Conservation (phyloP, 75 land plant species). For the Chamaecyparis obtusa region DNA sequence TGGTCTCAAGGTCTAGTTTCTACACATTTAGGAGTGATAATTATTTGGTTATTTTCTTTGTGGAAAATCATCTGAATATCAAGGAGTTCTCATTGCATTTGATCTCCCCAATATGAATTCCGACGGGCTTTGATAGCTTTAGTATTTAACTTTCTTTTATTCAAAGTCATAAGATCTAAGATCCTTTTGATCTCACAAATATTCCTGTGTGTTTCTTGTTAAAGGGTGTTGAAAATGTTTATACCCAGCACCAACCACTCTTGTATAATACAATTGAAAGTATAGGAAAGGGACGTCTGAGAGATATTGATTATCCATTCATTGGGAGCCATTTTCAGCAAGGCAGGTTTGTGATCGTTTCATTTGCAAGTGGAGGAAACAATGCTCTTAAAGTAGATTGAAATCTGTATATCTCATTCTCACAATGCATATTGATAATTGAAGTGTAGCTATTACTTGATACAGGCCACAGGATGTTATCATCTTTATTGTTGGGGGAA, state of each 20-base stretch:
- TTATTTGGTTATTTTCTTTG: not conserved
- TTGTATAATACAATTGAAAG: slow-evolving; percentile 90
- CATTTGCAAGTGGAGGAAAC: not conserved
- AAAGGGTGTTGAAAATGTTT: slow-evolving; percentile 99
- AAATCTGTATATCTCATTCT: not conserved
- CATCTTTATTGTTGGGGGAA: slow-evolving; percentile 95
- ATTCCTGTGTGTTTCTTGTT: not conserved
- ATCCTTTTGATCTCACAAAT: not conserved
- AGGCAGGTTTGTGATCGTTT: slow-evolving; percentile 59
- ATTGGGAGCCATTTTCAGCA: slow-evolving; percentile 94
- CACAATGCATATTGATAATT: not conserved
- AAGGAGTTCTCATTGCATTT: not conserved
- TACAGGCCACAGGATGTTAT: slow-evolving; percentile 96
- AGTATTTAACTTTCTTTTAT: not conserved
- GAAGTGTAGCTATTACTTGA: not conserved
- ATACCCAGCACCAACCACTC: slow-evolving; percentile 98
- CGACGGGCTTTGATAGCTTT: not conserved
- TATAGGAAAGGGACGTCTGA: slow-evolving; percentile 81
- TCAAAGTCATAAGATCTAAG: too few relatives aligned
- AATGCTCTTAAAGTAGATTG: not conserved
- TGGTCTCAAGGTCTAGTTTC: slow-evolving; percentile 79
- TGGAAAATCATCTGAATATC: not conserved
- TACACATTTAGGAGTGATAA: not conserved
- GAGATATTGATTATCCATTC: slow-evolving; percentile 93
- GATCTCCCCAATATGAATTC: not conserved